Evolutionary conservation across 805 yeast genomes (phyloP), one percentile per base, ranked within the genome.

Genomic region (Starmerella bombicola): DNA sequence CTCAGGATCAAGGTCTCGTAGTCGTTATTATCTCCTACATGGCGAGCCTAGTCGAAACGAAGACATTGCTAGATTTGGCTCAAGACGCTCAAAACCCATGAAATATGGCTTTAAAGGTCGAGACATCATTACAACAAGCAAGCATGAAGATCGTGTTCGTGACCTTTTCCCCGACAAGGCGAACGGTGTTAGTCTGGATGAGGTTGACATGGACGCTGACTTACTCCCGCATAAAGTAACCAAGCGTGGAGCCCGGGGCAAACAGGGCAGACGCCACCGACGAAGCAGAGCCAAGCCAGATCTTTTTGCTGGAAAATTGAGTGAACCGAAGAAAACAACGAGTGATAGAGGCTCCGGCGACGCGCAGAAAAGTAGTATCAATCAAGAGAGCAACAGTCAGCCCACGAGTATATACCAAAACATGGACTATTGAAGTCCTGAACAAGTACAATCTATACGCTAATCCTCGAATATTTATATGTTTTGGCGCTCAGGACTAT

Each of bases 1-100:
- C 13, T 64, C 64, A 40, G 72, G 73, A 45, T 76, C 84, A 8
- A 63, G 71, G 18, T 70, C 65, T 12, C 68, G 68, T 40, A 76
- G 82, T 17, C 58, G 80, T 30, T 79, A 77, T 58, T 79, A 79
- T 59, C 61, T 76, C 42, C 54, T 75, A 15, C 78, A 79, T 49
- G 88, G 88, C 3, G 85, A 76, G 54, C 88, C 85, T 3, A 73
- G 73, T 12, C 44, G 52, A 21, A 44, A 42, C 21, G 55, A 50
- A 30, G 55, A 51, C 26, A 39, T 47, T 22, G 48, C 44, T 10
- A 39, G 57, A 8, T 53, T 53, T 33, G 57, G 57, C 26, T 47
- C 51, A 3, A 31, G 32, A 30, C 50, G 57, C n/a, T 45, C 55
- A 7, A 23, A 42, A 32, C 55, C 57, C 1, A 44, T 46, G 52